Percentiles rank a stretch among this genome's conserved stretches.
These are phyloP conservation scores for Ceratobasidium papillatum DNA, from an alignment of 1,284 basidiomycete species.

Conservation along the genomic window DNA sequence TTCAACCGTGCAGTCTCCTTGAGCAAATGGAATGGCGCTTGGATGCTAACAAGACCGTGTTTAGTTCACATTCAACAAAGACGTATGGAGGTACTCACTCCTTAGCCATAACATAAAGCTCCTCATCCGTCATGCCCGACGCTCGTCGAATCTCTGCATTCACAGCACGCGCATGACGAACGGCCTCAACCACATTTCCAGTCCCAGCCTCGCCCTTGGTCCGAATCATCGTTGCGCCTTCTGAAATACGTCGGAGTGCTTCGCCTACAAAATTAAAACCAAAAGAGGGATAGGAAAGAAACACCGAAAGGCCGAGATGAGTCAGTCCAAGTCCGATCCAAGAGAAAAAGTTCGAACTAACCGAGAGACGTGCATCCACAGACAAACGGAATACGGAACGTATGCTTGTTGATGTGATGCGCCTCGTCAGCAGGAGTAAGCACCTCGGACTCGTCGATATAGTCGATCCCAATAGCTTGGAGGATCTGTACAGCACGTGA, in stretches of 20 bases:
- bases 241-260: conserved; percentile 94
- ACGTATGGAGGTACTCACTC: conserved; percentile 59
- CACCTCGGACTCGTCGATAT: conserved; percentile 98
- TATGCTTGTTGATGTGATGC: conserved; percentile 82
- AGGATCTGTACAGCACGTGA: conserved; percentile 70
- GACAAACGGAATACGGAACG: conserved; percentile 88
- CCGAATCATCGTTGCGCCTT: conserved; percentile 96
- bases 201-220: conserved; percentile 98
- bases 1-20: conserved; percentile 96
- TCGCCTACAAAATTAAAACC: conserved; percentile 64
- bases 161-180: conserved; percentile 88
- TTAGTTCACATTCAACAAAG: neutral
- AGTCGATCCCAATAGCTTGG: conserved; percentile 94
- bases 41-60: conserved; percentile 55
- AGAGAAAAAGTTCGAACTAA: conserved; percentile 58
- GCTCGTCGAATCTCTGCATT: conserved; percentile 83
- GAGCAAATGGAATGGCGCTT: conserved; percentile 96
- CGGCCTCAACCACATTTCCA: conserved; percentile 97
- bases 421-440: conserved; percentile 95
- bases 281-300: no score
- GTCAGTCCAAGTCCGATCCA: neutral
- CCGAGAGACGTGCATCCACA: conserved; percentile 84
- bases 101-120: conserved; percentile 94
- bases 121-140: conserved; percentile 90
- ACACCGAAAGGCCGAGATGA: conserved; percentile 48